These are phyloP conservation scores for Cystofilobasidium bisporidii DNA, from an alignment of 768 basidiomycete species.

Conservation along the genomic window DNA sequence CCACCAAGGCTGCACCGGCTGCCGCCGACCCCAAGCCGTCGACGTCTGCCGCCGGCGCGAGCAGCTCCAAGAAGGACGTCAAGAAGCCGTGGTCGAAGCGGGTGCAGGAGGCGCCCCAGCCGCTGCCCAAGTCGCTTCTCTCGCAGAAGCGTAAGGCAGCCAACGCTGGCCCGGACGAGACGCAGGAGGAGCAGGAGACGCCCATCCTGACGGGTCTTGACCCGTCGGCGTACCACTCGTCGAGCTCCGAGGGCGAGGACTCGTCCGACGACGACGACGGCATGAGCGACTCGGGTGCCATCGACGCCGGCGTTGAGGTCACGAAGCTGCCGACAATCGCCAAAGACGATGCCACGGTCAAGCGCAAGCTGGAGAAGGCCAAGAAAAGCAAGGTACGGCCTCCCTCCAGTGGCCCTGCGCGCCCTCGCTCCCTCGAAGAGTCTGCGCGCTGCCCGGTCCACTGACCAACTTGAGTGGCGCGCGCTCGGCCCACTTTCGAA, in stretches of 20 bases:
- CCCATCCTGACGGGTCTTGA: slow-evolving; percentile 11
- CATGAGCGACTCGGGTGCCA: slow-evolving; percentile 24
- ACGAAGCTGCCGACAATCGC: slow-evolving; percentile 70
- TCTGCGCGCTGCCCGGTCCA: background rate
- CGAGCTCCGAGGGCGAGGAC: slow-evolving; percentile 26
- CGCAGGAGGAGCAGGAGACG: background rate
- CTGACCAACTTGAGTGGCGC: background rate
- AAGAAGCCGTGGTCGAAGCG: slow-evolving; percentile 25
- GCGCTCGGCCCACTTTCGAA: background rate
- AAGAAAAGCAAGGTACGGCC: slow-evolving; percentile 56
- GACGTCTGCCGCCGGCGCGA: background rate
- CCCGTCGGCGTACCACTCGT: slow-evolving; percentile 24
- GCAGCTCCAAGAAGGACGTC: background rate
- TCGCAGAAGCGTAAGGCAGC: slow-evolving; percentile 18
- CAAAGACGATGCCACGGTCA: slow-evolving; percentile 75
- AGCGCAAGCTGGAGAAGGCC: slow-evolving; percentile 50
- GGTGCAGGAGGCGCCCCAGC: slow-evolving; percentile 24
- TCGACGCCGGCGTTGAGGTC: slow-evolving; percentile 48
- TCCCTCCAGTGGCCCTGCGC: too few species aligned
- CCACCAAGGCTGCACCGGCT: background rate
- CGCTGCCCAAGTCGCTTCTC: slow-evolving; percentile 18
- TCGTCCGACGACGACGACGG: slow-evolving; percentile 25
- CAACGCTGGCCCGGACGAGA: background rate
- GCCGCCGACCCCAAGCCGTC: background rate
- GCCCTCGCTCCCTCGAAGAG: too few species aligned